Evolutionary conservation across 1,139 yeast genomes (phyloP).

Genomic region (Zygosaccharomyces pseudobailii): DNA sequence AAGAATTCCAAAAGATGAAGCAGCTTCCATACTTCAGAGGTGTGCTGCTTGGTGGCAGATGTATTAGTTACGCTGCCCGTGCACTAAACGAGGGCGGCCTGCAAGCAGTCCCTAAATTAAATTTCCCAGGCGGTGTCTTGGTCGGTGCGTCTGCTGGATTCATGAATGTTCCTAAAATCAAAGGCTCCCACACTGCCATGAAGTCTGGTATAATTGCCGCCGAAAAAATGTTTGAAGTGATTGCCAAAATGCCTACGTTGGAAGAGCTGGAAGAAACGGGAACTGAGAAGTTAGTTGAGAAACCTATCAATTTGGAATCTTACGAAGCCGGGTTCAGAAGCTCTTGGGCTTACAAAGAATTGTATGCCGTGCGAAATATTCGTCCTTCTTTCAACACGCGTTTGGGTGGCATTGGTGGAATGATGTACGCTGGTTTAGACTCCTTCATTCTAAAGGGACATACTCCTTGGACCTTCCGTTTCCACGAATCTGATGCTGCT

Average conservation of each 20-base stretch:
- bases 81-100: conserved; percentile 95
- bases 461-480: conserved; percentile 84
- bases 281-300: conserved; percentile 35
- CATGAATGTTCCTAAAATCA: conserved; percentile 92
- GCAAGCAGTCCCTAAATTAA: conserved; percentile 82
- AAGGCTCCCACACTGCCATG: conserved; percentile 98
- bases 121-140: conserved; percentile 92
- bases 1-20: conserved; percentile 92
- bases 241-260: conserved; percentile 43
- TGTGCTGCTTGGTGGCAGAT: conserved; percentile 80
- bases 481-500: conserved; percentile 65
- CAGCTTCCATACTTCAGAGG: conserved; percentile 80
- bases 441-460: conserved; percentile 71
- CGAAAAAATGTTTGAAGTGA: conserved; percentile 62
- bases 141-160: conserved; percentile 97
- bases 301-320: conserved; percentile 46
- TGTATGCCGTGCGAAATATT: conserved; percentile 76
- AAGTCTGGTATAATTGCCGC: conserved; percentile 95
- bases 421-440: conserved; percentile 79
- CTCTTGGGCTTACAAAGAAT: conserved; percentile 85
- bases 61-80: conserved; percentile 90
- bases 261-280: conserved; percentile 42
- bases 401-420: conserved; percentile 75
- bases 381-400: conserved; percentile 78
- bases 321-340: conserved; percentile 62